phyloP scores from a whole-genome alignment of 768 basidiomycete genomes.

The Naganishia randhawae region DNA sequence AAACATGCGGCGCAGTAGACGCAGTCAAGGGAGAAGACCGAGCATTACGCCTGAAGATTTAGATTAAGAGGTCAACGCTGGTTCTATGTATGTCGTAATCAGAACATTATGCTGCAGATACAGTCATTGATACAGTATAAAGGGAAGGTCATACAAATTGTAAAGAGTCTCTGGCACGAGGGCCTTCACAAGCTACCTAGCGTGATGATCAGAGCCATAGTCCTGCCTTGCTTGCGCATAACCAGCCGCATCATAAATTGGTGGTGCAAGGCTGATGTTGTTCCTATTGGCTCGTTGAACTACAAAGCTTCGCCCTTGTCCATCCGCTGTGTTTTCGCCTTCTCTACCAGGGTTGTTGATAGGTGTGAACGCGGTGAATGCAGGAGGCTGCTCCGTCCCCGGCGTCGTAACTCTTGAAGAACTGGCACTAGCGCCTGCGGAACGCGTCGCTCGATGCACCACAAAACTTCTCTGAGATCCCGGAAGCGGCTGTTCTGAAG shows the following conservation, averaged over 20 bases:
- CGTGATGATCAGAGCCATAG: neutral
- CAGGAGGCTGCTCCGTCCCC: neutral
- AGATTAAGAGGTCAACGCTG: neutral
- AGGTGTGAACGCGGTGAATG: slow-evolving; percentile 5
- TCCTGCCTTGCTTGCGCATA: neutral
- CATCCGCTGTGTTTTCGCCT: neutral
- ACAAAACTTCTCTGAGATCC: slow-evolving; percentile 24
- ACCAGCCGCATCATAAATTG: neutral
- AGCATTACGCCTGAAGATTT: neutral
- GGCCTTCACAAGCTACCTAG: neutral
- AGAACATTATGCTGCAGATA: neutral
- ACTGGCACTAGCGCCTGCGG: slow-evolving; percentile 5
- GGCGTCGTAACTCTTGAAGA: slow-evolving; percentile 23
- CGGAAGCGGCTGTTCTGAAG: neutral
- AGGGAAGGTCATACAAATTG: slow-evolving; percentile 4
- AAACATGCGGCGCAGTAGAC: neutral
- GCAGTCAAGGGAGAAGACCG: neutral
- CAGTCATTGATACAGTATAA: slow-evolving; percentile 21
- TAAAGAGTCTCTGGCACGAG: neutral
- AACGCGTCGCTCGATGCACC: slow-evolving; percentile 22
- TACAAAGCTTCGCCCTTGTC: slow-evolving; percentile 12
- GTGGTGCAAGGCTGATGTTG: neutral
- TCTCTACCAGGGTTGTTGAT: neutral
- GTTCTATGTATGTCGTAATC: neutral
- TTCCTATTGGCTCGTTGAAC: slow-evolving; percentile 19